Percentiles rank a stretch among this genome's conserved stretches.
Evolutionary conservation across 352 stramenopile genomes (phyloP).

Genomic region (Phytophthora meadii): DNA sequence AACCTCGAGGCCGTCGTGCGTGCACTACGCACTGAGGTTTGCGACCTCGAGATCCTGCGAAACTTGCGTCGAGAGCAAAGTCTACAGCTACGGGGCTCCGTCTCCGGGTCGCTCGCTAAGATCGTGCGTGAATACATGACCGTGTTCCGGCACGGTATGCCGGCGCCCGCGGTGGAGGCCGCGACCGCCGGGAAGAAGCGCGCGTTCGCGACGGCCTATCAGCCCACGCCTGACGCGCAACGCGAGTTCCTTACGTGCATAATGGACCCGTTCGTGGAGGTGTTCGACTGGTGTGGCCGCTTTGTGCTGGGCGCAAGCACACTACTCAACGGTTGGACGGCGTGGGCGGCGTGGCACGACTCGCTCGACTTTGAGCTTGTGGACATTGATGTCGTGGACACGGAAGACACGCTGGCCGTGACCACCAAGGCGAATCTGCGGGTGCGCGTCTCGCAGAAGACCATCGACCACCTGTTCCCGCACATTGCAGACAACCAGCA

Average conservation of each 20-base stretch:
- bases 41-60: constrained; percentile 52
- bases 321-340: constrained; percentile 48
- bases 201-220: constrained; percentile 14
- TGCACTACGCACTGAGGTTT: constrained; percentile 48
- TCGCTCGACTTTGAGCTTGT: constrained; percentile 45
- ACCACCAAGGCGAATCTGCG: constrained; percentile 42
- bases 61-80: constrained; percentile 48
- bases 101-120: constrained; percentile 47
- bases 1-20: constrained; percentile 47
- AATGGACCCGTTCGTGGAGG: constrained; percentile 49
- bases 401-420: constrained; percentile 43
- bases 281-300: constrained; percentile 54
- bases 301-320: constrained; percentile 38
- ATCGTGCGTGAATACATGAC: constrained; percentile 59
- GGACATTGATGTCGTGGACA: constrained; percentile 46
- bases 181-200: constrained; percentile 37
- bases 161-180: constrained; percentile 16
- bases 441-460: constrained; percentile 45
- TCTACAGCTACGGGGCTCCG: constrained; percentile 37
- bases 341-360: constrained; percentile 50
- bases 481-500: constrained; percentile 33
- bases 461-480: constrained; percentile 52
- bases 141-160: constrained; percentile 60
- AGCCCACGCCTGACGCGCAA: constrained; percentile 39
- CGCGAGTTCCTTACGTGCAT: constrained; percentile 50